Evolutionary conservation across 768 basidiomycete species (phyloP).

Genomic region (Termitomyces eurrhizus): DNA sequence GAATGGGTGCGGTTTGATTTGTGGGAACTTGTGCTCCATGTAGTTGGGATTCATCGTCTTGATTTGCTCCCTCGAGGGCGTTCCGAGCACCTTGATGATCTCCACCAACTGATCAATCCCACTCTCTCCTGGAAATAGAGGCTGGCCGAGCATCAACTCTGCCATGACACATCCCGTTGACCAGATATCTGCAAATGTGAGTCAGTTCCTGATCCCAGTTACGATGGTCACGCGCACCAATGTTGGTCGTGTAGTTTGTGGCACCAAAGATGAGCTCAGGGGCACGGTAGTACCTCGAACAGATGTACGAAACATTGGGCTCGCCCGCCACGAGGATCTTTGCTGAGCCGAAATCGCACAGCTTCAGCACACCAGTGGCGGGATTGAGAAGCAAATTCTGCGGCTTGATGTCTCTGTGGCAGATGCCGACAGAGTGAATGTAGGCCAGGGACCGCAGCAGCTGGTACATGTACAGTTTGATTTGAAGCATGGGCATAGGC

Average conservation of each 20-base stretch:
- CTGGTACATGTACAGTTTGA: constrained; percentile 99
- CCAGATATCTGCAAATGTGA: constrained; percentile 80
- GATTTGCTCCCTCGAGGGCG: constrained; percentile 98
- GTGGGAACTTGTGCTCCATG: constrained; percentile 99
- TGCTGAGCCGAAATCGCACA: constrained; percentile 98
- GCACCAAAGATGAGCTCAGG: constrained; percentile 99
- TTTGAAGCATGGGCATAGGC: constrained; percentile 99
- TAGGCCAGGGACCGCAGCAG: constrained; percentile 97
- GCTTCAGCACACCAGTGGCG: constrained; percentile 92
- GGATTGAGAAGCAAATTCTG: constrained; percentile 98
- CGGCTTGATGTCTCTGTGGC: constrained; percentile 99
- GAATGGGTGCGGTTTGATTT: constrained; percentile 99
- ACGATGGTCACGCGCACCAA: constrained; percentile 55
- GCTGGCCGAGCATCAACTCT: constrained; percentile 98
- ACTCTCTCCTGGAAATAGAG: constrained; percentile 97
- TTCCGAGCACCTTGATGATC: constrained; percentile 99
- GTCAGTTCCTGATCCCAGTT: constrained; percentile 2
- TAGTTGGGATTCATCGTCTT: constrained; percentile 99
- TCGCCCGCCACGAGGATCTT: constrained; percentile 98
- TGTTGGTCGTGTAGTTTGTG: constrained; percentile 99
- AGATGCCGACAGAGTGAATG: constrained; percentile 99
- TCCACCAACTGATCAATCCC: constrained; percentile 99
- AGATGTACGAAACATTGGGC: constrained; percentile 99
- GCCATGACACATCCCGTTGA: constrained; percentile 99
- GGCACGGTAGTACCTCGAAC: constrained; percentile 98